A percentile compares a stretch with the other conserved stretches of the same genome.
Conservation (phyloP, 164 flowering plant species). For the Paratinospora sagittata region DNA sequence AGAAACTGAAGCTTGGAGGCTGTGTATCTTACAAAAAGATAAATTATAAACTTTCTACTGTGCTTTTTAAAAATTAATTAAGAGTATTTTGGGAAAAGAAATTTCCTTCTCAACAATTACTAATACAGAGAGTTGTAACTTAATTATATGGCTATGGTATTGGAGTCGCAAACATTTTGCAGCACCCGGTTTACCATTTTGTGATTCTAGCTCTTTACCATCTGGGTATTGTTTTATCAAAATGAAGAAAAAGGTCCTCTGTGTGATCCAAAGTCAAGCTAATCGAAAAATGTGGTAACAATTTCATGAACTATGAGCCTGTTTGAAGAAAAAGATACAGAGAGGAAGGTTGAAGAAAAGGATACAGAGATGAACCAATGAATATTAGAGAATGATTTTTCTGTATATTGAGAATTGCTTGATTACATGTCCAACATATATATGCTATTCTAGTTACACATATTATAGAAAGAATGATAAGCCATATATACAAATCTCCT, state of each 20-base stretch:
- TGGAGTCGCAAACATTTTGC: not conserved
- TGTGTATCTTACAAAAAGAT: constrained; percentile 25
- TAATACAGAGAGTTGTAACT: not conserved
- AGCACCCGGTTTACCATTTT: not conserved
- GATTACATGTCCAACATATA: no score
- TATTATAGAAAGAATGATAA: no score
- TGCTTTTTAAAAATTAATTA: not conserved
- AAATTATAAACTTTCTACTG: not conserved
- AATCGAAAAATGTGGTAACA: not conserved
- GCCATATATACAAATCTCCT: no score
- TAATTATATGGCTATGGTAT: not conserved
- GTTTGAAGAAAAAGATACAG: no score
- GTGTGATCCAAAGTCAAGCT: not conserved
- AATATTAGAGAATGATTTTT: no score
- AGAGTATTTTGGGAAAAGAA: not conserved
- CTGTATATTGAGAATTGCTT: no score
- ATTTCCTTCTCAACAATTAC: not conserved
- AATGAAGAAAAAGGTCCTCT: not conserved
- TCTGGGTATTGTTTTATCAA: not conserved
- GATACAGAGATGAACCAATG: no score
- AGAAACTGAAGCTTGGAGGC: constrained; percentile 91
- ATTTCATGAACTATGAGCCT: not conserved
- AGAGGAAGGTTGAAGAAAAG: no score
- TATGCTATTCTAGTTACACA: no score
- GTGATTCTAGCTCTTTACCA: not conserved